Conservation (phyloP, 2,329 filamentous ascomycete genomes). For the Whalleya microplaca region DNA sequence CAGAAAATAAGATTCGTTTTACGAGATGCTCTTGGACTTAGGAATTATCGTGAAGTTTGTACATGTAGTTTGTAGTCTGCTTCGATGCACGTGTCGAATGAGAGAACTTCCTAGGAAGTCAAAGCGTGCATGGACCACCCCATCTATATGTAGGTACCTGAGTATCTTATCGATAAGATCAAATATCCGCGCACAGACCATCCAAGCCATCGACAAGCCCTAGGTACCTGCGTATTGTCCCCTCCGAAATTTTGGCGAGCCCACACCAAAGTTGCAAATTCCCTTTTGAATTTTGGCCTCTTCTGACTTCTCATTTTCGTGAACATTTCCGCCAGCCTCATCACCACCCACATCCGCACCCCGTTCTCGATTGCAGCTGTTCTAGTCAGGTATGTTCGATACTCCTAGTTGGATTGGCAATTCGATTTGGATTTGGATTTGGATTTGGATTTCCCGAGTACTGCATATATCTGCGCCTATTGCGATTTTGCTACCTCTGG, state of each 20-base stretch:
- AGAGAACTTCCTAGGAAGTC: too few relatives aligned
- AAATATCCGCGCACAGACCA: conserved; percentile 8
- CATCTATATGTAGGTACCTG: not conserved
- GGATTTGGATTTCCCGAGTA: too few relatives aligned
- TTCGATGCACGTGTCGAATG: too few relatives aligned
- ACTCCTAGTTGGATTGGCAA: not conserved
- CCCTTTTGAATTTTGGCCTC: conserved; percentile 22
- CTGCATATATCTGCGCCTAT: too few relatives aligned
- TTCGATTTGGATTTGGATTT: conserved; percentile 1
- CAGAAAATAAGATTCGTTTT: too few relatives aligned
- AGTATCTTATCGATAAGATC: too few relatives aligned
- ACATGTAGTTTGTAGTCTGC: too few relatives aligned
- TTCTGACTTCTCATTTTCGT: conserved; percentile 22
- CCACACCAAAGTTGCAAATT: conserved; percentile 33
- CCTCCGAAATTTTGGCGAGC: conserved; percentile 37
- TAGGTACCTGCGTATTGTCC: conserved; percentile 21
- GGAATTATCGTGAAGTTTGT: too few relatives aligned
- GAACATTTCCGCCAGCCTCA: conserved; percentile 30
- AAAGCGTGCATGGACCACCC: not conserved
- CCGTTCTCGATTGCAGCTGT: conserved; percentile 33
- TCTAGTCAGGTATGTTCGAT: conserved; percentile 35
- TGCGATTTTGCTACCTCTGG: not conserved
- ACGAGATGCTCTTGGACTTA: too few relatives aligned
- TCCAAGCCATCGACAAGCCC: conserved; percentile 8
- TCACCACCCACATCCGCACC: conserved; percentile 22